Evolutionary conservation across 2,329 filamentous ascomycete genomes (phyloP).

Genomic region (Phyllosticta capitalensis): DNA sequence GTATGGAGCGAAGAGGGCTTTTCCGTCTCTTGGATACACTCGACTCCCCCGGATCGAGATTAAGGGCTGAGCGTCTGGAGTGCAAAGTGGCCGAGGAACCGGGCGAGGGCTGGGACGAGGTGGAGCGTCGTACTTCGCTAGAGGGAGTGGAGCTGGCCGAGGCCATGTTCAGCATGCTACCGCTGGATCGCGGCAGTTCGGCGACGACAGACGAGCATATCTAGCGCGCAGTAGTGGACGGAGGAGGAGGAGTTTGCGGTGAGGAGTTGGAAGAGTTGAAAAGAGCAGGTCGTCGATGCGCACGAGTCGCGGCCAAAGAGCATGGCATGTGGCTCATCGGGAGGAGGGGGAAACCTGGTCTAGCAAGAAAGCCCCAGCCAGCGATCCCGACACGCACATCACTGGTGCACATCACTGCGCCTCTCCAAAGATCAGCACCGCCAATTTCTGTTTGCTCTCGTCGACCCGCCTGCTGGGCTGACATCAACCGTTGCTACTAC

Average conservation of each 20-base stretch:
- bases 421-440: background rate
- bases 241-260: background rate
- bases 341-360: background rate
- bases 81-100: constrained; percentile 25
- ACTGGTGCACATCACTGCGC: background rate
- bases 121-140: constrained; percentile 24
- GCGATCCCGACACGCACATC: background rate
- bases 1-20: background rate
- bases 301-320: background rate
- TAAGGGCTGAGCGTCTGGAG: constrained; percentile 19
- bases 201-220: constrained; percentile 7
- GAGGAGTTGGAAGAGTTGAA: background rate
- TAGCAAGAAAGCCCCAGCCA: background rate
- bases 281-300: background rate
- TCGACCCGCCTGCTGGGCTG: background rate
- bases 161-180: constrained; percentile 10
- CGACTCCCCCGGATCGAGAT: constrained; percentile 21
- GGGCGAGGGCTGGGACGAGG: constrained; percentile 24
- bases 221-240: background rate
- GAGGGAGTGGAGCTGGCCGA: constrained; percentile 16
- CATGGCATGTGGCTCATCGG: background rate
- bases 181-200: constrained; percentile 7
- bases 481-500: background rate
- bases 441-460: background rate
- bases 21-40: constrained; percentile 11